These are phyloP conservation scores for Globisporangium irregulare DNA, from an alignment of 352 stramenopile genomes.

Conservation along the genomic window DNA sequence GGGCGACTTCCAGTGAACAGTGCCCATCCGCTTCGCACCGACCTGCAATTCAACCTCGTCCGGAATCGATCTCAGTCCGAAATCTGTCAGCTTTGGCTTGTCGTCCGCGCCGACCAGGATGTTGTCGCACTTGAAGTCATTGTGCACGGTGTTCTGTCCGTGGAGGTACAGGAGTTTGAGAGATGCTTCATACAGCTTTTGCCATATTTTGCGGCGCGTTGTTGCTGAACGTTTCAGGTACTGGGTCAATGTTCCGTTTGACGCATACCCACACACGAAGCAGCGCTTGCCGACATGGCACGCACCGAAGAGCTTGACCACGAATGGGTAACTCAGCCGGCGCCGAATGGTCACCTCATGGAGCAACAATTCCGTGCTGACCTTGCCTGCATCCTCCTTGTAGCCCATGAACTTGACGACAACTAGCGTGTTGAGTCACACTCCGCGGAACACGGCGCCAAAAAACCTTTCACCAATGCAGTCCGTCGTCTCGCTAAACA, in stretches of 20 bases:
- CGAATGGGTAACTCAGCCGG: neutral
- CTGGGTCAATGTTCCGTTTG: neutral
- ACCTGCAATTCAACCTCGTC: neutral
- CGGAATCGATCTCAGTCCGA: slow-evolving; percentile 16
- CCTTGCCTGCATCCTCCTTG: neutral
- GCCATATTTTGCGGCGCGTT: neutral
- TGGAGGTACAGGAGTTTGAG: slow-evolving; percentile 10
- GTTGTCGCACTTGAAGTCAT: slow-evolving; percentile 27
- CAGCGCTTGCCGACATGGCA: neutral
- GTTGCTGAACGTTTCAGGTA: neutral
- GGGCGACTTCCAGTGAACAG: neutral
- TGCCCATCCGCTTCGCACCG: neutral
- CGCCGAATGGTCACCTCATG: neutral
- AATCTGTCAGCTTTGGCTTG: slow-evolving; percentile 27
- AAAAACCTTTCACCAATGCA: neutral
- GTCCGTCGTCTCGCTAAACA: neutral
- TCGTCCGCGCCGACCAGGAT: slow-evolving; percentile 25
- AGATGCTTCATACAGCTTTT: slow-evolving; percentile 5
- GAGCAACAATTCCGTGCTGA: neutral
- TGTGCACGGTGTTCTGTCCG: slow-evolving; percentile 8
- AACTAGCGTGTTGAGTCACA: neutral
- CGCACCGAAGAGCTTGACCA: slow-evolving; percentile 3
- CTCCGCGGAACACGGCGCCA: neutral
- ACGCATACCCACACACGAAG: neutral
- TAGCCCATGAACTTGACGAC: slow-evolving; percentile 3